These are phyloP conservation scores for Kodamaea fungicola DNA, from an alignment of 1,139 yeast species.

Conservation along the genomic window DNA sequence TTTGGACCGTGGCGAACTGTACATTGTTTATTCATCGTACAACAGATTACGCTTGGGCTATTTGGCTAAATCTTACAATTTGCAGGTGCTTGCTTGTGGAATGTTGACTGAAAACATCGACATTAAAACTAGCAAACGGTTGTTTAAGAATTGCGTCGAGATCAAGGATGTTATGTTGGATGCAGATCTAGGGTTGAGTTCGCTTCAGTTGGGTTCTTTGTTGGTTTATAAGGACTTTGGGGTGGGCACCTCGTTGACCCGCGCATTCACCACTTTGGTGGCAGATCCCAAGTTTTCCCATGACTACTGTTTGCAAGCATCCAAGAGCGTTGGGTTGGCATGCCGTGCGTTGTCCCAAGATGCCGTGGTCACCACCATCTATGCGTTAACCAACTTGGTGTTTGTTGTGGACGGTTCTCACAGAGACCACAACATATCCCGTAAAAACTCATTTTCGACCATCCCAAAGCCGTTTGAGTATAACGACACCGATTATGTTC, in stretches of 20 bases:
- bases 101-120: conserved; percentile 39
- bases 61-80: conserved; percentile 35
- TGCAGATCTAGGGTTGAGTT: conserved; percentile 44
- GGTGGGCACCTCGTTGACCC: conserved; percentile 45
- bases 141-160: conserved; percentile 38
- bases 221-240: conserved; percentile 46
- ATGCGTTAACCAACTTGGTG: conserved; percentile 74
- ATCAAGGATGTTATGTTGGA: conserved; percentile 44
- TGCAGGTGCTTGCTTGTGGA: conserved; percentile 45
- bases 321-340: conserved; percentile 43
- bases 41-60: conserved; percentile 40
- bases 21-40: conserved; percentile 41
- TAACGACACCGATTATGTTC: conserved; percentile 29
- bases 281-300: conserved; percentile 39
- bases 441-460: not conserved
- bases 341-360: conserved; percentile 62
- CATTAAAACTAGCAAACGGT: conserved; percentile 27
- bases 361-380: conserved; percentile 80
- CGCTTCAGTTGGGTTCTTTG: conserved; percentile 54
- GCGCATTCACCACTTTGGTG: conserved; percentile 48
- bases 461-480: conserved; percentile 12
- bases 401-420: conserved; percentile 28
- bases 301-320: conserved; percentile 29
- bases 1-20: conserved; percentile 45
- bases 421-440: not conserved